Percentiles rank a stretch among this genome's conserved stretches.
phyloP scores from a whole-genome alignment of 495 filamentous ascomycete species.

The Neurospora sp. region DNA sequence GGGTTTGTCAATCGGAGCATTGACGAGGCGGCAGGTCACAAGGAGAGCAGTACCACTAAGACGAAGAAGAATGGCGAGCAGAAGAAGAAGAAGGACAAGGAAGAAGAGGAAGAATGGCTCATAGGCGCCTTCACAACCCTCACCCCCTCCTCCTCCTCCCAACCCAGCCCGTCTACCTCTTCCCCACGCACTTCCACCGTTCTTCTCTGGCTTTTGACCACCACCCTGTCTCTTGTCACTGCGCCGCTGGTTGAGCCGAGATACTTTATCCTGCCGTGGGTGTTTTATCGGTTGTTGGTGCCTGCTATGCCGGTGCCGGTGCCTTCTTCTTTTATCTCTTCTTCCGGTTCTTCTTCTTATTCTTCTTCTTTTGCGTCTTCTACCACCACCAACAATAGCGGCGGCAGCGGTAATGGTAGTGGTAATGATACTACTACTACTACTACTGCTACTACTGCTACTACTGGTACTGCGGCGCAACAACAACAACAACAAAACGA shows the following conservation, averaged over 20 bases:
- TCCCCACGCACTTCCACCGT: conserved; percentile 28
- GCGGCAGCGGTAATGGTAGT: neutral
- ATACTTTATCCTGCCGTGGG: conserved; percentile 92
- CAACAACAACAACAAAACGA: neutral
- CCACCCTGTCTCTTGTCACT: conserved; percentile 65
- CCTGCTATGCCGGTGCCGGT: conserved; percentile 30
- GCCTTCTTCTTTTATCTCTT: neutral
- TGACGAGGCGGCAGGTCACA: too few species aligned
- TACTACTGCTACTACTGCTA: neutral
- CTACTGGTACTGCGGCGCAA: too few species aligned
- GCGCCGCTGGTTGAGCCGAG: conserved; percentile 89
- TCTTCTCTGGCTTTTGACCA: conserved; percentile 61
- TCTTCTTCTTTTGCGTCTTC: too few species aligned
- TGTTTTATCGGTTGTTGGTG: conserved; percentile 81
- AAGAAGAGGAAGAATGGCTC: neutral
- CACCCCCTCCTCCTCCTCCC: neutral
- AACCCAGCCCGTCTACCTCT: neutral
- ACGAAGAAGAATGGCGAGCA: too few species aligned
- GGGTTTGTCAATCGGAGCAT: neutral
- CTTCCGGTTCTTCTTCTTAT: neutral
- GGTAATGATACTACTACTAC: neutral
- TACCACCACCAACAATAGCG: too few species aligned
- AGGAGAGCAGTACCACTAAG: too few species aligned
- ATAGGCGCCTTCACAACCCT: neutral
- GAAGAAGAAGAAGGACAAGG: neutral